Percentiles rank a stretch among this genome's conserved stretches.
These are phyloP conservation scores for Diaporthe helianthi DNA, from an alignment of 2,329 filamentous ascomycete genomes.

Conservation along the genomic window DNA sequence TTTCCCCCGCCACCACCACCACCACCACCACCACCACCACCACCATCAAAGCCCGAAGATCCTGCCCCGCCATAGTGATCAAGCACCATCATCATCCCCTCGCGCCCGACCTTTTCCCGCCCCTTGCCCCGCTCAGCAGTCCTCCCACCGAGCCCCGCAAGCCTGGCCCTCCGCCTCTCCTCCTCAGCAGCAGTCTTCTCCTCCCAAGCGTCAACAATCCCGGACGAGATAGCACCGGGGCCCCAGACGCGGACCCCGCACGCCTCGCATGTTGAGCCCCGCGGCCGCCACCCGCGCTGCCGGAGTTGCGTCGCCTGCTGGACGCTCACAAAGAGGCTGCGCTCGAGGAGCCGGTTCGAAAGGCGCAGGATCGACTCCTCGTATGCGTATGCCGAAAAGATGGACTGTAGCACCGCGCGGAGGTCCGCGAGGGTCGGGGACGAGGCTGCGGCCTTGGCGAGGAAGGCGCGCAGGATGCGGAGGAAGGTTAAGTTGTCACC, in stretches of 20 bases:
- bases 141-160: slow-evolving; percentile 42
- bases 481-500: slow-evolving; percentile 79
- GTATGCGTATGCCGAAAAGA: slow-evolving; percentile 95
- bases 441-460: slow-evolving; percentile 79
- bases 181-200: slow-evolving; percentile 60
- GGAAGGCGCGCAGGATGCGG: slow-evolving; percentile 85
- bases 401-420: slow-evolving; percentile 81
- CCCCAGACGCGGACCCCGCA: slow-evolving; percentile 89
- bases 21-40: slow-evolving; percentile 42
- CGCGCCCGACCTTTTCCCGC: slow-evolving; percentile 39
- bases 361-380: slow-evolving; percentile 88
- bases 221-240: slow-evolving; percentile 73
- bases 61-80: background rate
- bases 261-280: slow-evolving; percentile 85
- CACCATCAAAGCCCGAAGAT: slow-evolving; percentile 38
- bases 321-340: slow-evolving; percentile 87
- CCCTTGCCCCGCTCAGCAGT: slow-evolving; percentile 33
- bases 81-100: slow-evolving; percentile 39
- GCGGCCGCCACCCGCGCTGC: slow-evolving; percentile 87
- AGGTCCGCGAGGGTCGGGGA: slow-evolving; percentile 89
- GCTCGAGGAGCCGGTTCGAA: slow-evolving; percentile 85
- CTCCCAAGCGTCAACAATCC: slow-evolving; percentile 85
- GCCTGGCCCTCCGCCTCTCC: slow-evolving; percentile 52
- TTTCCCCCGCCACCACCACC: slow-evolving; percentile 48
- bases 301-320: slow-evolving; percentile 75